Conservation (phyloP, 495 filamentous ascomycete genomes). For the Podospora pseudocomata region DNA sequence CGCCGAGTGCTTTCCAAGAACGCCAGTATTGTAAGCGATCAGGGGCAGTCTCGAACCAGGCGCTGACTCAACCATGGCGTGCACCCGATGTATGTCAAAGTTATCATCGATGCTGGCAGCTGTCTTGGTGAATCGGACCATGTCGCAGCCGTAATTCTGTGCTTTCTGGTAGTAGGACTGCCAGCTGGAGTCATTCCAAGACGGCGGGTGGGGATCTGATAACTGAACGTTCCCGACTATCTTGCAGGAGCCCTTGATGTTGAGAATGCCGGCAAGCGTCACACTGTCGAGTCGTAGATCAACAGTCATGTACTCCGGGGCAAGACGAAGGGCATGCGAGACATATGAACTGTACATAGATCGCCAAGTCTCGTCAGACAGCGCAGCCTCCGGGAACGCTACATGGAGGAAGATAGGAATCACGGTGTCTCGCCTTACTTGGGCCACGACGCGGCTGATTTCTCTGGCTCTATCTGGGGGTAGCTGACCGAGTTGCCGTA, state of each 20-base stretch:
- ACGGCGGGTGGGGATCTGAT: constrained; percentile 35
- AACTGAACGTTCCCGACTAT: constrained; percentile 58
- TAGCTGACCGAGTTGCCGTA: constrained; percentile 45
- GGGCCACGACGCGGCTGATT: constrained; percentile 52
- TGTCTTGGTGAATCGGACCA: constrained; percentile 57
- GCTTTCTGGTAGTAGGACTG: constrained; percentile 54
- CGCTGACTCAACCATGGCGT: constrained; percentile 39
- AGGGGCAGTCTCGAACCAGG: constrained; percentile 48
- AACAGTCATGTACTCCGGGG: constrained; percentile 63
- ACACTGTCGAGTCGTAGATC: constrained; percentile 54
- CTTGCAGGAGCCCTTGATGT: constrained; percentile 57
- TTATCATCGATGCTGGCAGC: constrained; percentile 56
- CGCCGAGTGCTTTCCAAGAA: constrained; percentile 58
- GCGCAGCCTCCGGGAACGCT: constrained; percentile 39
- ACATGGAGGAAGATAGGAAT: constrained; percentile 65
- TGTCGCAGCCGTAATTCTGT: constrained; percentile 55
- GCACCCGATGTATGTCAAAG: constrained; percentile 52
- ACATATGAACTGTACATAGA: constrained; percentile 54
- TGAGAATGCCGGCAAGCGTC: constrained; percentile 46
- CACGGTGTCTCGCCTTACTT: constrained; percentile 56
- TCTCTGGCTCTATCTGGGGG: constrained; percentile 42
- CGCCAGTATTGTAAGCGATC: constrained; percentile 66
- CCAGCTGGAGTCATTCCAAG: constrained; percentile 57
- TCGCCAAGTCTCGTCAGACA: constrained; percentile 28
- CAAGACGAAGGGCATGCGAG: constrained; percentile 59